Base-by-base conservation (phyloP, 176 grass and related monocot species). In the Oryza meridionalis region DNA sequence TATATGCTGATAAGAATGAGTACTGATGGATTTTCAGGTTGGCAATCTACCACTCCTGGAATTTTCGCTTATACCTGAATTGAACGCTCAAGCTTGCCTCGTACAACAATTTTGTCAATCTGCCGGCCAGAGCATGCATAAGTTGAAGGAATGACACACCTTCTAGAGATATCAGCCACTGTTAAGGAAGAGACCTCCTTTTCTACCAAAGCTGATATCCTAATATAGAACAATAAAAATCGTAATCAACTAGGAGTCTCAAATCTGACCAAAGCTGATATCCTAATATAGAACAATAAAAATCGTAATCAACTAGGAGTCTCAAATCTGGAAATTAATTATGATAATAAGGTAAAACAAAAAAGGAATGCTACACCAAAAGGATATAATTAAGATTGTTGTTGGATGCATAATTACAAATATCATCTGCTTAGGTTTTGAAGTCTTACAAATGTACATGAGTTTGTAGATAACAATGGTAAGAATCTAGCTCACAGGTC, bases 41-140 rank as follows among this genome's bases (percentile, higher is more conserved):
- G 66, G 43, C 3, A 32, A 21, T 79, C 13, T 24, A 5, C 33
- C 42, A 70, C 33, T 65, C 45, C 40, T 61, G 22, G 21, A 76
- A 37, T 12, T 78, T 78, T 77, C 69, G 21, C 24, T 21, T 29
- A 25, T 88, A 95, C 93, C 93, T 95, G 85, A 78, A 95, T 85
- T 75, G 87, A 92, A 80, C 77, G 82, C 78, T 92, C 90, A 59
- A 95, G 83, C 83, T 92, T 92, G 65, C 93, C 93, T 1, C 65
- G 76, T 70, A 85, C 75, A 43, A 91, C 77, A 17, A 65, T 77
- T 82, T 86, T 95, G 21, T 92, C 90, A 86, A 95, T 80, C 10
- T 86, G 90, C 42, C 71, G 77, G 43, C 64, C 42, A 67, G 66
- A 77, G 46, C 77, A 53, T 85, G 61, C 58, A 90, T 92, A 83